Percentiles rank a stretch among this genome's conserved stretches.
These are phyloP conservation scores for Colletotrichum cereale DNA, from an alignment of 2,329 filamentous ascomycete species.

Conservation along the genomic window DNA sequence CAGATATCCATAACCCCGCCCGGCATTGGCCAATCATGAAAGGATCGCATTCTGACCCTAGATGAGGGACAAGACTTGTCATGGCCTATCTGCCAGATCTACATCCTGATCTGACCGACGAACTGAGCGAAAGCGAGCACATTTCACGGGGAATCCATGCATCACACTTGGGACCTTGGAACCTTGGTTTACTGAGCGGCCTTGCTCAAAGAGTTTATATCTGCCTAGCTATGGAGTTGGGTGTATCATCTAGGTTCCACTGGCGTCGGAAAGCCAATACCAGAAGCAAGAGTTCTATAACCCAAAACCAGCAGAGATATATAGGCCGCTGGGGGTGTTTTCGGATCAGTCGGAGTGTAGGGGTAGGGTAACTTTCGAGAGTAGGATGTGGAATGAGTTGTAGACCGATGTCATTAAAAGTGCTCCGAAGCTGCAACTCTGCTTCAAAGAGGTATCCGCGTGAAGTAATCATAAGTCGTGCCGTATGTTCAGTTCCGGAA, in stretches of 20 bases:
- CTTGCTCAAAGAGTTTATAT: conserved; percentile 27
- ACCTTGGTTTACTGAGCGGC: conserved; percentile 20
- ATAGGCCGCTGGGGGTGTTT: conserved; percentile 23
- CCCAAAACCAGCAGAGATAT: conserved; percentile 27
- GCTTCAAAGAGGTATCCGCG: conserved; percentile 41
- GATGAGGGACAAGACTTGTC: conserved; percentile 3
- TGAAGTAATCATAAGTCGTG: conserved; percentile 36
- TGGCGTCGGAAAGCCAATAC: conserved; percentile 27
- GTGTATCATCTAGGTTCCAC: conserved; percentile 34
- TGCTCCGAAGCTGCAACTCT: conserved; percentile 37
- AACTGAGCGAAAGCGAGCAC: neutral
- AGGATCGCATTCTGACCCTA: conserved; percentile 36
- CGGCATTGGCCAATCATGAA: conserved; percentile 38
- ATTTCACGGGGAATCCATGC: neutral
- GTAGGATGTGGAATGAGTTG: conserved; percentile 24
- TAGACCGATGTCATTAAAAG: conserved; percentile 39
- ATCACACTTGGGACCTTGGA: neutral
- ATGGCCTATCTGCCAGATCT: neutral
- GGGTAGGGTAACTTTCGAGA: conserved; percentile 16
- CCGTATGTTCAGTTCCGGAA: conserved; percentile 38
- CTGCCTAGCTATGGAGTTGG: conserved; percentile 30
- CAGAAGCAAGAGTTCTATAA: conserved; percentile 31
- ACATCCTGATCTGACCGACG: neutral
- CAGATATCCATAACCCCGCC: conserved; percentile 29
- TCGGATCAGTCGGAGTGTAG: conserved; percentile 29